Conservation (phyloP, 2,329 filamentous ascomycete genomes). For the Fusarium caatingaense region DNA sequence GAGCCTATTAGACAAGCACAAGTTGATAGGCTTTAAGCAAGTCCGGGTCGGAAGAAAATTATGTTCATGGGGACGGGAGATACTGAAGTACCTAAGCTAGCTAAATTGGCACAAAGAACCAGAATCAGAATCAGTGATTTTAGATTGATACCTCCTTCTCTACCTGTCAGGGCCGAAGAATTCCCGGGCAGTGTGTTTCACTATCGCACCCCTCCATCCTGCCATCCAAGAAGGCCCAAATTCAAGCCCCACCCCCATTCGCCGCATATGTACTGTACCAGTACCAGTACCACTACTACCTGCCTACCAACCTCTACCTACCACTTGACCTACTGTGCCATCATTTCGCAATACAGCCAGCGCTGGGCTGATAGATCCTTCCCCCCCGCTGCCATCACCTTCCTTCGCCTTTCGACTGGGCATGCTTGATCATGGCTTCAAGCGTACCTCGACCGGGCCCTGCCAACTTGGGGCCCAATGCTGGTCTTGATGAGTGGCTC, state of each 20-base stretch:
- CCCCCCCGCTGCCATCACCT: conserved; percentile 32
- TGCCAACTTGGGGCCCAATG: conserved; percentile 83
- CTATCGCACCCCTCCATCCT: conserved; percentile 46
- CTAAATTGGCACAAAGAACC: background rate
- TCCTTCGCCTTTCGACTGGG: conserved; percentile 41
- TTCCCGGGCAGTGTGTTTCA: conserved; percentile 46
- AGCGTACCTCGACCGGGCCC: conserved; percentile 88
- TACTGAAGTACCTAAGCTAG: background rate
- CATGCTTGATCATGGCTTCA: conserved; percentile 53
- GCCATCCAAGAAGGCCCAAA: conserved; percentile 21
- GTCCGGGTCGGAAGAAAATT: background rate
- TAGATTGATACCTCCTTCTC: background rate
- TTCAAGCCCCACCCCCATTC: conserved; percentile 46
- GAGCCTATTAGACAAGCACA: background rate
- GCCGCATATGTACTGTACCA: conserved; percentile 32
- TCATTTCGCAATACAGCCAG: conserved; percentile 38
- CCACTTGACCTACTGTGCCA: background rate
- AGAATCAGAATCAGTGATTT: background rate
- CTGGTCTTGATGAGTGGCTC: conserved; percentile 94
- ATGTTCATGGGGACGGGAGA: too few relatives aligned
- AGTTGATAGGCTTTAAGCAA: background rate
- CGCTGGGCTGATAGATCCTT: conserved; percentile 41
- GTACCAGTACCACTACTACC: conserved; percentile 32
- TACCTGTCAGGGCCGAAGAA: conserved; percentile 42
- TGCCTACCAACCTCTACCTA: background rate